These are phyloP conservation scores for Trichoderma pleuroti DNA, from an alignment of 2,329 filamentous ascomycete species.

Conservation along the genomic window DNA sequence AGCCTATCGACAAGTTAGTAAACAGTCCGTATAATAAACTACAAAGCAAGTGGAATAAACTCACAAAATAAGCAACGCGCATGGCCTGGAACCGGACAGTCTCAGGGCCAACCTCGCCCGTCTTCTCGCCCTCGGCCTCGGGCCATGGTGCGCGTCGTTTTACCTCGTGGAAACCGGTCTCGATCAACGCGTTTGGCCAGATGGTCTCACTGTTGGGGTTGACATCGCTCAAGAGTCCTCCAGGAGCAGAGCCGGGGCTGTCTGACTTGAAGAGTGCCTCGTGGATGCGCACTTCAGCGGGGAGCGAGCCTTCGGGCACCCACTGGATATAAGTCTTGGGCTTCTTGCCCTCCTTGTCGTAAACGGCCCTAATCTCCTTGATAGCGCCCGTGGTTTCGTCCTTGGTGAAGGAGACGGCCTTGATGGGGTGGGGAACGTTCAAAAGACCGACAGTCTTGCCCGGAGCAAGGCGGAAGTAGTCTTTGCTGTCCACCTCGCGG, in stretches of 20 bases:
- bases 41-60: conserved; percentile 22
- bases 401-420: conserved; percentile 65
- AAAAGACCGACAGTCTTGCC: conserved; percentile 73
- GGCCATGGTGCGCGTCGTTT: conserved; percentile 72
- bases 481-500: conserved; percentile 66
- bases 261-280: conserved; percentile 78
- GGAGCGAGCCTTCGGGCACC: conserved; percentile 64
- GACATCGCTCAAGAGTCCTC: conserved; percentile 77
- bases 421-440: conserved; percentile 67
- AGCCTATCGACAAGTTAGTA: conserved; percentile 35
- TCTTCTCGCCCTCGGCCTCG: conserved; percentile 60
- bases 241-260: conserved; percentile 68
- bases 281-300: conserved; percentile 70
- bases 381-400: conserved; percentile 62
- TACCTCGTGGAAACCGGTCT: conserved; percentile 75
- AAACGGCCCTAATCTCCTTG: conserved; percentile 58
- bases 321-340: conserved; percentile 83
- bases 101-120: conserved; percentile 53
- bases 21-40: background rate
- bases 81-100: conserved; percentile 83
- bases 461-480: conserved; percentile 77
- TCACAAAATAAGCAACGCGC: conserved; percentile 73
- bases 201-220: conserved; percentile 76
- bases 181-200: conserved; percentile 69
- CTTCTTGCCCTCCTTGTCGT: conserved; percentile 64